Percentiles rank a stretch among this genome's conserved stretches.
Conservation (phyloP, 129 eudicot genomes). For the Helianthus annuus region HanXRQr2.0-SUNRISE NC_035447.2:119152373-119152872, state of each 20-base stretch:
- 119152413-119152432: slow-evolving; percentile 80
- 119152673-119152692: too few species aligned
- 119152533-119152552: not conserved
- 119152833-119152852: too few species aligned
- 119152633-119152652: too few species aligned
- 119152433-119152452: slow-evolving; percentile 84
- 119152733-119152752: too few species aligned
- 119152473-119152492: not conserved
- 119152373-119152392: slow-evolving; percentile 56
- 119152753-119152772: too few species aligned
- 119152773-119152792: too few species aligned
- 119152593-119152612: not conserved
- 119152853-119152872: too few species aligned
- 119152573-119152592: not conserved
- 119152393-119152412: slow-evolving; percentile 80
- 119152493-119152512: not conserved
- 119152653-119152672: too few species aligned
- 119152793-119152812: too few species aligned
- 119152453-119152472: slow-evolving; percentile 7
- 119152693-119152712: too few species aligned
- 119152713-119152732: too few species aligned
- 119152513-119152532: not conserved
- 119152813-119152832: too few species aligned
- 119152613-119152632: not conserved
- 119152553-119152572: not conserved